Evolutionary conservation across 2,329 filamentous ascomycete genomes (phyloP).

Genomic region (Falciphora oryzae): DNA sequence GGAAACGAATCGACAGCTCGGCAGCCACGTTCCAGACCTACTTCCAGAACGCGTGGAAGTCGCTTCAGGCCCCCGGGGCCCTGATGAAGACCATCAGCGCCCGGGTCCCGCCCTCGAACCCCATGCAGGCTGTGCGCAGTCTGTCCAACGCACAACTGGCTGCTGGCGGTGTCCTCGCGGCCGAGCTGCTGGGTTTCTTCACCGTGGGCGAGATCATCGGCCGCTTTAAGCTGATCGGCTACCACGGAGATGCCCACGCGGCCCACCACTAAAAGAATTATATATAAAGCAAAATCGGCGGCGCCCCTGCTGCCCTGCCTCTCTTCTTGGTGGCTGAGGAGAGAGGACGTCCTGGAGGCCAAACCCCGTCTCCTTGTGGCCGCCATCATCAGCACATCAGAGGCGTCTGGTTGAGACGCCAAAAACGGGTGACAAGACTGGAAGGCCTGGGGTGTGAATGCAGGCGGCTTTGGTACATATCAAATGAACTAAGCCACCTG

Average conservation of each 20-base stretch:
- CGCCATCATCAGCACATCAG: neutral
- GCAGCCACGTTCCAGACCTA: slow-evolving; percentile 79
- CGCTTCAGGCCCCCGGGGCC: slow-evolving; percentile 60
- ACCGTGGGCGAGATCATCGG: slow-evolving; percentile 96
- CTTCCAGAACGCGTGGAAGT: slow-evolving; percentile 69
- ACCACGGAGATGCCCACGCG: slow-evolving; percentile 63
- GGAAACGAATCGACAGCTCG: slow-evolving; percentile 45
- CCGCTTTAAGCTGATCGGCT: slow-evolving; percentile 90
- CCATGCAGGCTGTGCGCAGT: slow-evolving; percentile 52
- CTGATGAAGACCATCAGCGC: slow-evolving; percentile 47
- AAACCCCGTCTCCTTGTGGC: neutral
- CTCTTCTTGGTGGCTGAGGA: neutral
- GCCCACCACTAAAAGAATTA: slow-evolving; percentile 48
- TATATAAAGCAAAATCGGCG: neutral
- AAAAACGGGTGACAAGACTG: neutral
- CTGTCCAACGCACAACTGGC: slow-evolving; percentile 65
- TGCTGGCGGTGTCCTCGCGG: slow-evolving; percentile 68
- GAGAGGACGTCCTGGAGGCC: neutral
- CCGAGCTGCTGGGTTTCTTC: slow-evolving; percentile 94
- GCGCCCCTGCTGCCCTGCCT: neutral
- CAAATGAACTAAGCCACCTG: neutral
- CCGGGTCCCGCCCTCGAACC: slow-evolving; percentile 16
- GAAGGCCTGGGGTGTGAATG: neutral
- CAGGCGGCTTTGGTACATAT: neutral
- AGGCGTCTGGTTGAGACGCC: neutral